Conservation (phyloP, 2,329 filamentous ascomycete genomes). For the Shiraia sp. region DNA sequence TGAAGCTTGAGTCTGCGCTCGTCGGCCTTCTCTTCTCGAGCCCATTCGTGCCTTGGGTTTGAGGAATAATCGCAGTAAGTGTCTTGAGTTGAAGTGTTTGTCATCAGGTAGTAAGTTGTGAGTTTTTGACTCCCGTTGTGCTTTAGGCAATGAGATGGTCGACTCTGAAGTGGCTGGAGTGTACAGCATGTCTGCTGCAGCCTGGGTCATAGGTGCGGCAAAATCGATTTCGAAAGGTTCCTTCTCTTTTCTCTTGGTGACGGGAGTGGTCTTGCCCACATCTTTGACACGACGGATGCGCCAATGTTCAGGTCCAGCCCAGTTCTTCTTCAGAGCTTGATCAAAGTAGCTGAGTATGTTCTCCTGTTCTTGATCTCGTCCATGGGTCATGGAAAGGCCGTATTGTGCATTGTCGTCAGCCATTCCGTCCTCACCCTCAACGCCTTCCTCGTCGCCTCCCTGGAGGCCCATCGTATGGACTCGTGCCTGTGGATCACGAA, state of each 20-base stretch:
- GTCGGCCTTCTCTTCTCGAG: slow-evolving; percentile 58
- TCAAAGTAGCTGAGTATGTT: slow-evolving; percentile 99
- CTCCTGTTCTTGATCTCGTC: slow-evolving; percentile 74
- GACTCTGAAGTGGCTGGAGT: slow-evolving; percentile 79
- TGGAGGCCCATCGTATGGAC: slow-evolving; percentile 68
- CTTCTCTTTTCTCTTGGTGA: slow-evolving; percentile 84
- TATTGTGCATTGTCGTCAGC: slow-evolving; percentile 70
- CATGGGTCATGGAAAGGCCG: slow-evolving; percentile 75
- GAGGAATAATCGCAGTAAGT: slow-evolving; percentile 85
- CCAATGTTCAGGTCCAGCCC: slow-evolving; percentile 98
- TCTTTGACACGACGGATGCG: slow-evolving; percentile 91
- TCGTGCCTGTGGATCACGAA: slow-evolving; percentile 81
- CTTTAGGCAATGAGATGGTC: slow-evolving; percentile 83
- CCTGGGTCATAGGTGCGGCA: slow-evolving; percentile 69
- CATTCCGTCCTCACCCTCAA: slow-evolving; percentile 53
- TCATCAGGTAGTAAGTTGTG: slow-evolving; percentile 94
- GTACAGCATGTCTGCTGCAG: slow-evolving; percentile 76
- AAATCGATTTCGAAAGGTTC: slow-evolving; percentile 97
- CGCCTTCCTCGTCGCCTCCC: slow-evolving; percentile 58
- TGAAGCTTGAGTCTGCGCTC: slow-evolving; percentile 21
- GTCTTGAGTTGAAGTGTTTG: slow-evolving; percentile 95
- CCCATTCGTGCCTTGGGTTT: slow-evolving; percentile 90
- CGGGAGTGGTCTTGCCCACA: slow-evolving; percentile 60
- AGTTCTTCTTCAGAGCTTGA: slow-evolving; percentile 93
- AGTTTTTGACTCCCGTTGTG: slow-evolving; percentile 93